Evolutionary conservation across 1,284 basidiomycete species (phyloP), one percentile per base, ranked within the genome.

Genomic region (Irpex sp.): DNA sequence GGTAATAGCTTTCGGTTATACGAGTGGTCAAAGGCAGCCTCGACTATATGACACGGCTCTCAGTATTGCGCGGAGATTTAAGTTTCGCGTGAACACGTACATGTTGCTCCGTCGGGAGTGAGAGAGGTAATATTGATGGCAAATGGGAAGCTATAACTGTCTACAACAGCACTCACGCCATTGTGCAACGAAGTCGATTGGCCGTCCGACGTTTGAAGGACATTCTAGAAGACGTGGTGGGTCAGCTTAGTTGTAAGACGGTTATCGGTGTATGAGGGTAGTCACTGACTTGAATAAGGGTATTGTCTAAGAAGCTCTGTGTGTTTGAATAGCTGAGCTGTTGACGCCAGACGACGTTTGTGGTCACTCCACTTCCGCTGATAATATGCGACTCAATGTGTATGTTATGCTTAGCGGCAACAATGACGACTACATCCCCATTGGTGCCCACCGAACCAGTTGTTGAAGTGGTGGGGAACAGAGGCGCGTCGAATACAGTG

Each of bases 141-240:
- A 34, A 92, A 69, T 0, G 90, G 90, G 69, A 85, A 91, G 2
- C 81, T 81, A 74, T 89, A 91, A 1, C 75, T 68, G 69, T 92
- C 91, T 4, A 75, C 67, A n/a, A 91, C 74, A 0, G 76, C 73
- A 4, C 79, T 67, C 2, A 81, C 75, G 6, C 82, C 84, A 64
- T 91, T 87, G 70, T 91, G 89, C 0, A 79, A 82, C 13, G 88
- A 89, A 11, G 74, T 63, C 17, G 85, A 79, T 11, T 73, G 73
- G 5, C 90, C 90, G 1, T 76, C 79, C 5, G 87, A 81, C 0
- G 77, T 79, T 75, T 92, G 90, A 40, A 80, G 76, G n/a, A 91
- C 77, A 61, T 84, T 85, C 87, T 90, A 66, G 9, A 13, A 15
- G 8, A 17, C 21, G 34, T 5, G 7, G 9, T 26, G 34, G 3